These are phyloP conservation scores for Boletus speciosus DNA, from an alignment of 768 basidiomycete species.

Conservation along the genomic window DNA sequence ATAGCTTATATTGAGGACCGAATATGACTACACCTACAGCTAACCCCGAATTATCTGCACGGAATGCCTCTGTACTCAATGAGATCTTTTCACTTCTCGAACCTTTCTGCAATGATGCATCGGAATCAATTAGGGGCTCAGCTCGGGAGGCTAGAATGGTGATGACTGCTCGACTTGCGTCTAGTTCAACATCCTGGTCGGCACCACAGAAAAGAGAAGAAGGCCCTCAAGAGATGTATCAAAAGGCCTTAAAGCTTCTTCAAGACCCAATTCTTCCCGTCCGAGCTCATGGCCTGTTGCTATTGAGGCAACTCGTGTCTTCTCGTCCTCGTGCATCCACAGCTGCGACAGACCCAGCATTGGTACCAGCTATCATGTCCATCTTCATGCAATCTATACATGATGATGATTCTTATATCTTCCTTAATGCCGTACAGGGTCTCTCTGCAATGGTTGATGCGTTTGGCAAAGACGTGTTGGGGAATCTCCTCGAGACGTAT, in stretches of 20 bases:
- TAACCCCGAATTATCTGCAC: slow-evolving; percentile 59
- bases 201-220: slow-evolving; percentile 17
- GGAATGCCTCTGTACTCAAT: slow-evolving; percentile 59
- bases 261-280: slow-evolving; percentile 93
- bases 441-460: slow-evolving; percentile 80
- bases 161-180: slow-evolving; percentile 75
- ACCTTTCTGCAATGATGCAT: slow-evolving; percentile 45
- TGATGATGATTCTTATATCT: slow-evolving; percentile 95
- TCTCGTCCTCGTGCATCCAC: slow-evolving; percentile 18
- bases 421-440: slow-evolving; percentile 88
- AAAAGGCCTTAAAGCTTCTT: slow-evolving; percentile 80
- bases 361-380: slow-evolving; percentile 80
- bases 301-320: slow-evolving; percentile 74
- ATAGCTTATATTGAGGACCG: not conserved
- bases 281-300: slow-evolving; percentile 84
- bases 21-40: slow-evolving; percentile 21
- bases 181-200: slow-evolving; percentile 41
- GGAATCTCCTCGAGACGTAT: slow-evolving; percentile 66
- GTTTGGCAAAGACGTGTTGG: slow-evolving; percentile 62
- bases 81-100: slow-evolving; percentile 70
- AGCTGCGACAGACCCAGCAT: slow-evolving; percentile 47
- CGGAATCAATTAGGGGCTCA: slow-evolving; percentile 49
- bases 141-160: slow-evolving; percentile 81
- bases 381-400: slow-evolving; percentile 83
- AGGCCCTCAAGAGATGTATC: slow-evolving; percentile 64